Conservation (phyloP, 306 rosid genomes). For the Cicer judaicum region DNA sequence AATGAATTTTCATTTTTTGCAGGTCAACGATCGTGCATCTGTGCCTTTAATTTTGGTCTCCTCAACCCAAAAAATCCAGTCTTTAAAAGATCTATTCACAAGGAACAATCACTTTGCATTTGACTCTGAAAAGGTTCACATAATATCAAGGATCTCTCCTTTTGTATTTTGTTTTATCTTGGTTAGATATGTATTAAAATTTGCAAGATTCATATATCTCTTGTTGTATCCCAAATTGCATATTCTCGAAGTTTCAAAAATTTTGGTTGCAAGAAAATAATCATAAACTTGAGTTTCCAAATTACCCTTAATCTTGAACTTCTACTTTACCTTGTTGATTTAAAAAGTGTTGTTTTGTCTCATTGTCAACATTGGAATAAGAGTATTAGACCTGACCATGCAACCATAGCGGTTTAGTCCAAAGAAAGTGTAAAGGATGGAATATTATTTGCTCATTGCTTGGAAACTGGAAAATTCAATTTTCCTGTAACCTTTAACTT, state of each 20-base stretch:
- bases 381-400: constrained; percentile 6
- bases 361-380: constrained; percentile 29
- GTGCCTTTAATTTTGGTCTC: constrained; percentile 80
- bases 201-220: constrained; percentile 22
- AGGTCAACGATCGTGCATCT: constrained; percentile 66
- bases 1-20: constrained; percentile 49
- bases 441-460: constrained; percentile 10
- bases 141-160: constrained; percentile 36
- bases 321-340: constrained; percentile 4
- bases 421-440: constrained; percentile 12
- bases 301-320: constrained; percentile 31
- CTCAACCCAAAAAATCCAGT: constrained; percentile 58
- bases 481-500: constrained; percentile 28
- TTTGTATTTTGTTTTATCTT: constrained; percentile 35
- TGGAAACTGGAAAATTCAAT: constrained; percentile 35
- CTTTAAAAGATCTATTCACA: constrained; percentile 60
- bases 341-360: constrained; percentile 32
- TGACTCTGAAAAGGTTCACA: constrained; percentile 69
- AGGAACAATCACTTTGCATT: constrained; percentile 70
- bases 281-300: constrained; percentile 21
- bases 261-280: constrained; percentile 22
- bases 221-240: constrained; percentile 25
- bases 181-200: constrained; percentile 14
- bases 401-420: constrained; percentile 18
- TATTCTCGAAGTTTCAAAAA: constrained; percentile 12